These are phyloP conservation scores for Salix koriyanagi DNA, from an alignment of 345 rosid genomes.

Conservation along the genomic window DNA sequence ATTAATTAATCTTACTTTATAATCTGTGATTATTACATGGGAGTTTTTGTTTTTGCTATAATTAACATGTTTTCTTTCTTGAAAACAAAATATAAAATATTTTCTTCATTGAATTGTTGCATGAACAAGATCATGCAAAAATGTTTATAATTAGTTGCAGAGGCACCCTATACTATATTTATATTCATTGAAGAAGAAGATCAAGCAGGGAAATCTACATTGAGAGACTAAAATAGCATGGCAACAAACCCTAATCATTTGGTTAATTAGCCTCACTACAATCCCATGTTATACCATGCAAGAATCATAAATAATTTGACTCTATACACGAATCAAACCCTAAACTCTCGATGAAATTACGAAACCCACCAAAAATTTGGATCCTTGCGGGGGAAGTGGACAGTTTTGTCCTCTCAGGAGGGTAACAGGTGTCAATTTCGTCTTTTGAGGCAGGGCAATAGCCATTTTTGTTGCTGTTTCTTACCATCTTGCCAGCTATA, in stretches of 20 bases:
- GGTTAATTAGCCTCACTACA: not conserved
- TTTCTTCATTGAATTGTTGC: not conserved
- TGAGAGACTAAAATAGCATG: conserved; percentile 20
- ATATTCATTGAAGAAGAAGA: conserved; percentile 1
- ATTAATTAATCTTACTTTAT: too few relatives aligned
- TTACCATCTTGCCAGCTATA: conserved; percentile 24
- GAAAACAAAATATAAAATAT: too few relatives aligned
- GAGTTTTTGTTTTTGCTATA: too few relatives aligned
- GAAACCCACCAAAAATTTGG: not conserved
- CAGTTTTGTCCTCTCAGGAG: conserved; percentile 1
- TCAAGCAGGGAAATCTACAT: conserved; percentile 17
- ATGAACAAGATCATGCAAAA: not conserved
- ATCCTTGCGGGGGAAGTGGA: not conserved
- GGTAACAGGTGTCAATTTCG: conserved; percentile 4
- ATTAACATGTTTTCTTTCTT: too few relatives aligned
- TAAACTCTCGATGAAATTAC: not conserved
- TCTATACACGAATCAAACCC: not conserved
- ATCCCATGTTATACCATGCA: conserved; percentile 8
- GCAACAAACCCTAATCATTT: conserved; percentile 23
- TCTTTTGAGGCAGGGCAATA: conserved; percentile 17
- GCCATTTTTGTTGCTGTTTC: not conserved
- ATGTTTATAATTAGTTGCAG: not conserved
- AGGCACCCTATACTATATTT: not conserved
- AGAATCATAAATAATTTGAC: not conserved
- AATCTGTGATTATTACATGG: too few relatives aligned